Evolutionary conservation across 768 basidiomycete species (phyloP), one percentile per base, ranked within the genome.

Genomic region (Lactarius sanguifluus): DNA sequence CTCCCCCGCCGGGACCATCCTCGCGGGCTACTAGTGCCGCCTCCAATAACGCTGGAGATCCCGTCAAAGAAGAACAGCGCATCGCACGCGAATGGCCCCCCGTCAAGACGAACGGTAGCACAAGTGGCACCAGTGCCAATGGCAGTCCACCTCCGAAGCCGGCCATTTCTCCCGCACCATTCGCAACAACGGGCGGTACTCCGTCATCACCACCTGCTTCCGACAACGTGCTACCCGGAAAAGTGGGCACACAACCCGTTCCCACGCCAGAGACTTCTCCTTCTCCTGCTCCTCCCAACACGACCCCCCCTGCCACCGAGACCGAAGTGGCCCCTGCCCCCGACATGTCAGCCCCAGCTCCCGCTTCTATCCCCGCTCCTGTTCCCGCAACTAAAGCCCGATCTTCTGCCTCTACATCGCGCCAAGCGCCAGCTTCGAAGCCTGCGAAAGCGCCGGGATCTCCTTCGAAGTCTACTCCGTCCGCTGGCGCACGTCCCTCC

Each of bases 51-150:
- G 82, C 85, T 9, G 83, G 85, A 52, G 89, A 91, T 74, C 82
- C 86, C 15, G 77, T 79, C 40, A 87, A 84, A 75, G 88, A 87
- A 71, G 90, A 91, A 71, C 73, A 77, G 45, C 88, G 85, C 76
- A 89, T 89, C 75, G 86, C 83, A 73, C 83, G 85, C 54, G 92
- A 92, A 81, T 91, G 90, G 90, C 89, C 91, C 8, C 91, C 78
- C 2, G 40, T 66, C 59, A 71, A 63, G 65, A 58, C 63, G 23
- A 68, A 68, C 47, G 54, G 50, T 28, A 52, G 8, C 54, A 20
- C 54, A 5, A 62, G 16, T 34, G 45, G 28, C 62, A 32, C 63
- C 18, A 15, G 28, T 56, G 47, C 30, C 40, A 45, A 57, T 25
- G 23, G 12, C 13, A 25, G 50, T 15, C 25, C 25, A 52, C 50